Evolutionary conservation across 1,139 yeast genomes (phyloP), one percentile per base, ranked within the genome.

Genomic region (Geotrichum siamense): DNA sequence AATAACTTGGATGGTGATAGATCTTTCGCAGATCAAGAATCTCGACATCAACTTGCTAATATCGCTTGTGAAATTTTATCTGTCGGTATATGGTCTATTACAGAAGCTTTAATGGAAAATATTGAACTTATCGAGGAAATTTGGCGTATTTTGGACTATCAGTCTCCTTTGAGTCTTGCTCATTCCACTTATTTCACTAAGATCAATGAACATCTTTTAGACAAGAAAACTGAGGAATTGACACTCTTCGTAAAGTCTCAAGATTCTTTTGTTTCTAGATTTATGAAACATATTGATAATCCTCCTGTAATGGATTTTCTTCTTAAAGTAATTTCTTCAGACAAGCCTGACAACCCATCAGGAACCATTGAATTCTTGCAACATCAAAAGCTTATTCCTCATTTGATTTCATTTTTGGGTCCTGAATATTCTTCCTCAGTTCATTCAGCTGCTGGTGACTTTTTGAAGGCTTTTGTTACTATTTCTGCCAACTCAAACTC

Each of bases 391-490:
- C 70, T 81, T 50, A 79, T 81, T 25, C 75, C 78, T 9, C 69
- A 73, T 33, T 70, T 82, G 55, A 70, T 82, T 33, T 65, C 72
- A 32, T 77, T 78, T 41, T 68, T 82, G 51, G 80, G 76, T 38
- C 71, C 76, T n/a, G 76, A 74, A 8, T 62, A 68, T 20, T 63
- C 77, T 19, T 71, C 82, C 29, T 77, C 91, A 48, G 78, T 78
- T 42, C 97, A 91, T 62, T 81, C 94, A 2, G 94, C 97, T 0
- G 94, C 95, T 1, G 94, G 96, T 9, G 99, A 91, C 60, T 91
- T 91, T 58, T 67, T 91, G 45, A 93, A 91, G 60, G 97, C 97
- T 0, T 76, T 93, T 58, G 84, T 91, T 25, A 82, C 96, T 2
- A 84, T 93, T 34, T 85, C 96, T 26, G 95, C 96, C n/a, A 91